Conservation (phyloP, 1,284 basidiomycete genomes). For the Sphagnurus paluster region DNA sequence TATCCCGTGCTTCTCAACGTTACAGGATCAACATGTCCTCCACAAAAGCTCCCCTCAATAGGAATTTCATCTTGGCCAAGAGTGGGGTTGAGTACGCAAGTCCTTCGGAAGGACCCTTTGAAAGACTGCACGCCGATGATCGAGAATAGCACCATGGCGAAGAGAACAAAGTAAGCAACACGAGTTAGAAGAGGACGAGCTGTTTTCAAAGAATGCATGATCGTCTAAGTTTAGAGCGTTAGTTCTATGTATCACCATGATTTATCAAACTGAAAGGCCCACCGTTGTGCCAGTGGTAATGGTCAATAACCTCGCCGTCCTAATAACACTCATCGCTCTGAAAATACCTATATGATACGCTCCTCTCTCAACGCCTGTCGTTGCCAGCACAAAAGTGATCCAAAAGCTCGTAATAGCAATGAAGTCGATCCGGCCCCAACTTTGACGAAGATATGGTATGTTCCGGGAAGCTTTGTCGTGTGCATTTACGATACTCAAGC, state of each 20-base stretch:
- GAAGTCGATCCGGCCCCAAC: conserved; percentile 92
- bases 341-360: conserved; percentile 83
- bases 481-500: conserved; percentile 55
- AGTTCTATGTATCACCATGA: not conserved
- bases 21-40: conserved; percentile 69
- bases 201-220: conserved; percentile 90
- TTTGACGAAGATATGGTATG: conserved; percentile 88
- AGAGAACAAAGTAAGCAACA: conserved; percentile 90
- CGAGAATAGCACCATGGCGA: conserved; percentile 90
- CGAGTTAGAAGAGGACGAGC: conserved; percentile 87
- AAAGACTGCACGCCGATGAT: conserved; percentile 93
- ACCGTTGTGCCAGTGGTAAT: conserved; percentile 92
- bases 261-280: conserved; percentile 23
- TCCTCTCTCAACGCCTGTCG: conserved; percentile 65
- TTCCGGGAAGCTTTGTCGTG: conserved; percentile 59
- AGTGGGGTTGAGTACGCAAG: conserved; percentile 54
- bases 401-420: conserved; percentile 84
- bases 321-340: conserved; percentile 85
- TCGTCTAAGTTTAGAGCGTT: conserved; percentile 60
- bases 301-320: conserved; percentile 82
- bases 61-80: conserved; percentile 50
- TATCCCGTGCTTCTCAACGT: conserved; percentile 52
- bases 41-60: conserved; percentile 64
- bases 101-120: conserved; percentile 77
- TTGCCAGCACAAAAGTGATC: conserved; percentile 75